These are phyloP conservation scores for Setaria italica DNA, from an alignment of 202 grass and related monocot genomes.

Conservation along the genomic window DNA sequence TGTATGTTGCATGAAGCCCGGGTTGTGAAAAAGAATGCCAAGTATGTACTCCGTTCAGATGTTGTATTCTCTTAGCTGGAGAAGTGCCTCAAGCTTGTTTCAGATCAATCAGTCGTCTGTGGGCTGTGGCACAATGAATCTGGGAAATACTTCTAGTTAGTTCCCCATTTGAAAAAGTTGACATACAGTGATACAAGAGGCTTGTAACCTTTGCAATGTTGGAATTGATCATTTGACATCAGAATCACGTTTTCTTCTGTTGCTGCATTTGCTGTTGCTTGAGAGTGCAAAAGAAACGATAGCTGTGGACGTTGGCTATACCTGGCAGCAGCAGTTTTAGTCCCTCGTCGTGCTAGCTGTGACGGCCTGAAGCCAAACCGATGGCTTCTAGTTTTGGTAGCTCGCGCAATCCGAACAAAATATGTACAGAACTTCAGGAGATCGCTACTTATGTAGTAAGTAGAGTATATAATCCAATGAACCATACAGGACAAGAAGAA, in stretches of 20 bases:
- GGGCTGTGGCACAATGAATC: background rate
- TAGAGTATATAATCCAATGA: background rate
- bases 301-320: background rate
- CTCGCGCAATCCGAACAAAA: background rate
- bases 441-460: background rate
- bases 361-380: background rate
- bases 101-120: background rate
- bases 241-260: background rate
- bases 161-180: background rate
- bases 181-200: background rate
- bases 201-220: conserved; percentile 6
- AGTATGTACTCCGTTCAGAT: conserved; percentile 89
- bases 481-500: background rate
- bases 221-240: background rate
- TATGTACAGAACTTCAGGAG: background rate
- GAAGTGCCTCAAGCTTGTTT: background rate
- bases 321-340: background rate
- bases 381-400: background rate
- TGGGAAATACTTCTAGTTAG: conserved; percentile 1
- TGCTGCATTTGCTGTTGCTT: background rate
- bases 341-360: background rate
- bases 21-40: conserved; percentile 73
- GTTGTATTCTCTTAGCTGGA: conserved; percentile 72
- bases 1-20: conserved; percentile 97
- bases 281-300: background rate